Evolutionary conservation across 73 alveolate genomes (phyloP), one percentile per base, ranked within the genome.

Genomic region (Symbiodinium natans): DNA sequence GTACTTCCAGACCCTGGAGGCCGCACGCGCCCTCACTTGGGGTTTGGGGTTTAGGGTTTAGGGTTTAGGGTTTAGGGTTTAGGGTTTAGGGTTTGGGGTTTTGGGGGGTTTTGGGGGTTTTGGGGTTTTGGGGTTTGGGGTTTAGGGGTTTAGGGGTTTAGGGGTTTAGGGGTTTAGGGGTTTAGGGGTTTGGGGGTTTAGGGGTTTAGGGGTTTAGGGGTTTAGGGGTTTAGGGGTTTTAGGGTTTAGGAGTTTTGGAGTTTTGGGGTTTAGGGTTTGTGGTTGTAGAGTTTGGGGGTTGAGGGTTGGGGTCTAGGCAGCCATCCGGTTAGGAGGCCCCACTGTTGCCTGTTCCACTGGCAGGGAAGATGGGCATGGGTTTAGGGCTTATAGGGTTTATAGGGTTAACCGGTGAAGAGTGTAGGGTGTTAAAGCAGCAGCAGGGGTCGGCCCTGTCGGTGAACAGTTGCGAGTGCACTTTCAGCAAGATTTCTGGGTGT

Each of bases 1-100:
- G 80, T 63, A 63, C 80, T 63, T 63, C 80, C 80, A 63, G 33
- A 36, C 29, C 80, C 27, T 63, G 36, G 80, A 63, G 80, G 80
- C 71, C 80, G 29, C 59, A 0, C 36, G 0, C 9, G 29, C 0
- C 0, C 17, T 31, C 15, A 11, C 25, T 63, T 63, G 25, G 77
- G 40, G 77, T 23, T 63, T 11, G 25, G 36, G 77, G 77, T 6
- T 63, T 63, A 10, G 77, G 77, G 77, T 56, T 56, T 56, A 5
- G 75, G 75, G 33, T 56, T 56, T 56, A 2, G 75, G 75, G 74
- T 56, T 56, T 56, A 21, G 74, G 74, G 2, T 8, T 56, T 56
- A 19, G 75, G 75, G 75, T 1, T 56, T 56, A 15, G 1, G 10
- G 33, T 15, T 5, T 25, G 29, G 75, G 59, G 75, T 56, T 1